Conservation (phyloP, 805 yeast species). For the Monosporozyma solicola region DNA sequence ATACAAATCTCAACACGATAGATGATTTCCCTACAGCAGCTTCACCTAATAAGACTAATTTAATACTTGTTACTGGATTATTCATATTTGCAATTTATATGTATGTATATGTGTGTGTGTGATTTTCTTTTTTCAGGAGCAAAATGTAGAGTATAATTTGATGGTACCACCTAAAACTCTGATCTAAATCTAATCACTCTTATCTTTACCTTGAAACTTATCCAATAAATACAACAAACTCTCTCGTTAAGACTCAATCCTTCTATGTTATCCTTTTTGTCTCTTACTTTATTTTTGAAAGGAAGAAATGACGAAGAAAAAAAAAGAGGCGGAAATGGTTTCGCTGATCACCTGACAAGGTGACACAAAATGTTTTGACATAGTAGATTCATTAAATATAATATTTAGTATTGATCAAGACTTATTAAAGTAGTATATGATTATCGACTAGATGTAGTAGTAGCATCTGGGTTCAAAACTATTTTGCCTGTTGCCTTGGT, state of each 20-base stretch:
- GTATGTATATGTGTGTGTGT: not conserved
- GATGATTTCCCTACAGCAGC: constrained; percentile 98
- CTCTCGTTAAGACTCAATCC: not conserved
- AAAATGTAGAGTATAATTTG: not conserved
- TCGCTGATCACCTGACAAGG: not conserved
- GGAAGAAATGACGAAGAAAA: not conserved
- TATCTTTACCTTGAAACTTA: not conserved
- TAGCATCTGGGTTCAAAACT: not conserved
- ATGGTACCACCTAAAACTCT: not conserved
- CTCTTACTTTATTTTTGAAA: not conserved
- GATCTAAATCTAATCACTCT: not conserved
- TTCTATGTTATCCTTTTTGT: not conserved
- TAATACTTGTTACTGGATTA: constrained; percentile 41
- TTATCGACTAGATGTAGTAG: not conserved
- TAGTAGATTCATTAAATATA: not conserved
- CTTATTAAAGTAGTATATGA: too few relatives aligned
- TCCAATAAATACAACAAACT: not conserved
- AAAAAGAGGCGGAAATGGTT: not conserved
- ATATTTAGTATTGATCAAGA: not conserved
- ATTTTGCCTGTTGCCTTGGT: not conserved
- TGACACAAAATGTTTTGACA: not conserved
- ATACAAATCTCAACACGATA: constrained; percentile 82
- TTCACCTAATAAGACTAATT: constrained; percentile 87
- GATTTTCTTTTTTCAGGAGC: not conserved
- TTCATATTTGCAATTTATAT: constrained; percentile 11